These are phyloP conservation scores for Chlorella sp. DNA, from an alignment of 139 green algal genomes.

Conservation along the genomic window DNA sequence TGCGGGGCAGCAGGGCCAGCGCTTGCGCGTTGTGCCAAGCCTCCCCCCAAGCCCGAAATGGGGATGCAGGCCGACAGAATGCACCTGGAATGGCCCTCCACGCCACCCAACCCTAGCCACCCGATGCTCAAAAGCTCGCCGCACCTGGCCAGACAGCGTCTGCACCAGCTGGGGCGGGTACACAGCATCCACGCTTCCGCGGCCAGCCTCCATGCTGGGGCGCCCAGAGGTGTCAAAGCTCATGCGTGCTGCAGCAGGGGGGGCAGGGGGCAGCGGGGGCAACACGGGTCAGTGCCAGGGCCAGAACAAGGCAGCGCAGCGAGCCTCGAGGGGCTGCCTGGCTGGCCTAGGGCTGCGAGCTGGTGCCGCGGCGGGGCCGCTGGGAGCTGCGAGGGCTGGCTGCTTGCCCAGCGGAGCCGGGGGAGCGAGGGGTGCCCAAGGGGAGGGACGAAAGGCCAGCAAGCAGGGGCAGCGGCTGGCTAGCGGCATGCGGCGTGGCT, in stretches of 20 bases:
- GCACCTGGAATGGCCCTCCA: too few relatives aligned
- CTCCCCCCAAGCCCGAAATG: too few relatives aligned
- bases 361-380: background rate
- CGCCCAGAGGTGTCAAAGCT: conserved; percentile 6
- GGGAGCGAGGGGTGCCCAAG: too few relatives aligned
- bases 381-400: background rate
- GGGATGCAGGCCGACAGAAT: too few relatives aligned
- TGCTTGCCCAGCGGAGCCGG: background rate
- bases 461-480: background rate
- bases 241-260: conserved; percentile 25
- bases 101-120: too few relatives aligned
- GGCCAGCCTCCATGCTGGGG: conserved; percentile 11
- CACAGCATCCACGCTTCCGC: conserved; percentile 2
- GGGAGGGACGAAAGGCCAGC: background rate
- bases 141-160: background rate
- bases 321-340: too few relatives aligned
- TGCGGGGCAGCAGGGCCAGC: too few relatives aligned
- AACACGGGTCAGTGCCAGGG: background rate
- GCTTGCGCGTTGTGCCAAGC: too few relatives aligned
- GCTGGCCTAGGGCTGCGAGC: too few relatives aligned
- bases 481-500: background rate
- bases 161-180: background rate
- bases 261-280: background rate
- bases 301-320: background rate
- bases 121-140: too few relatives aligned